Evolutionary conservation across 2,329 filamentous ascomycete genomes (phyloP), one percentile per base, ranked within the genome.

Genomic region (Alternaria sp.): DNA sequence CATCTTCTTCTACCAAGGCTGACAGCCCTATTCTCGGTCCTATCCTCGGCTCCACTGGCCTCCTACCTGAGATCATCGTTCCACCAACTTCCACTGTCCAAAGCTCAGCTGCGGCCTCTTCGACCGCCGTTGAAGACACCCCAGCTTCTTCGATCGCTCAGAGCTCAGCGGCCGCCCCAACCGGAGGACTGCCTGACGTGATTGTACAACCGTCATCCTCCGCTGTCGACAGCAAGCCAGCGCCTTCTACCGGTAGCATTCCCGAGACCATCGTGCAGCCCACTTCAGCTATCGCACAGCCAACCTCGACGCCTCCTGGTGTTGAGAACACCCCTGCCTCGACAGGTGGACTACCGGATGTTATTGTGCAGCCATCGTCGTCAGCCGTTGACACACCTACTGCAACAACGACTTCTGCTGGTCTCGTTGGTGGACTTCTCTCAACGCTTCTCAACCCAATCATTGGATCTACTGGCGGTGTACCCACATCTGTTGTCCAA

Each of bases 171-270:
- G 49, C 30, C 2, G 23, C 46, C 28, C 44, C 62, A 13, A 60
- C 60, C 25, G 63, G 62, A 19, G 26, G 28, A 32, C 15, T 54
- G 9, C 57, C 58, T 30, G 46, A 60, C 9, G 49, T 62, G 10
- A 64, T 58, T 40, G 44, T 65, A 3, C 58, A 58, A 44, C 61
- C 64, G 17, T 55, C 59, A 10, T 59, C 62, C 28, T 57, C 58
- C 26, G 23, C 26, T 21, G 36, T 36, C 8, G 44, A 19, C 13
- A 30, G 23, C 45, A 28, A 62, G 28, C 25, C 67, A 28, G 72
- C 69, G 36, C 36, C 36, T 23, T 72, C 73, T 17, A 69, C 66
- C 44, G 75, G 75, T 12, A 62, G 60, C 44, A 26, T 77, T 9
- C 72, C 74, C 10, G 67, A 66, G 51, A 70, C 50, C 21, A 56